A percentile compares a stretch with the other conserved stretches of the same genome.
Conservation (phyloP, 306 rosid genomes). For the Vigna unguiculata region DNA sequence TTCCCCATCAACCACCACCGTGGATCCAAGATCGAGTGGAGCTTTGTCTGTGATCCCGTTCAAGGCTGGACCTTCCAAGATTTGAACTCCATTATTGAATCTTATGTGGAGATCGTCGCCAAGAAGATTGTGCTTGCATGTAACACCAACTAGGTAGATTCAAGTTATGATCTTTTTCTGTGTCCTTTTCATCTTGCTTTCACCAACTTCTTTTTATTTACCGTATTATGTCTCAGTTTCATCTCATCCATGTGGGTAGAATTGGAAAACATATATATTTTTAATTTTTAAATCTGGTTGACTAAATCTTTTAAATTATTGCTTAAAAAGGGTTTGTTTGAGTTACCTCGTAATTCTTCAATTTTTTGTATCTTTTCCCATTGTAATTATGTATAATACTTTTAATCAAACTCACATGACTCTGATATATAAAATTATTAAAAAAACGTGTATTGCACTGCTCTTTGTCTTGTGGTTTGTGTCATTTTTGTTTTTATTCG, state of each 20-base stretch:
- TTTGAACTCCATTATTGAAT: conserved; percentile 41
- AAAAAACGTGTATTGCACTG: no score
- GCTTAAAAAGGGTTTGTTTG: no score
- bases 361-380: no score
- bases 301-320: no score
- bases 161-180: no score
- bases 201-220: background rate
- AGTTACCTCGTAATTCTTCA: no score
- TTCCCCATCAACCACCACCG: conserved; percentile 3
- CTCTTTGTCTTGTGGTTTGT: no score
- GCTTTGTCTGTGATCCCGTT: conserved; percentile 61
- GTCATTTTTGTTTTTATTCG: background rate
- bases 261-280: no score
- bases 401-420: no score
- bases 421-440: no score
- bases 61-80: conserved; percentile 53
- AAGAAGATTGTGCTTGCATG: conserved; percentile 46
- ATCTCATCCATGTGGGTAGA: background rate
- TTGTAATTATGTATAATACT: no score
- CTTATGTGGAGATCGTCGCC: conserved; percentile 45
- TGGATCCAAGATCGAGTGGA: conserved; percentile 68
- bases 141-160: background rate
- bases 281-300: no score
- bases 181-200: background rate
- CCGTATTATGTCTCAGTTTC: background rate